Evolutionary conservation across 2,329 filamentous ascomycete species (phyloP).

Genomic region (Verticillium albo-atrum): DNA sequence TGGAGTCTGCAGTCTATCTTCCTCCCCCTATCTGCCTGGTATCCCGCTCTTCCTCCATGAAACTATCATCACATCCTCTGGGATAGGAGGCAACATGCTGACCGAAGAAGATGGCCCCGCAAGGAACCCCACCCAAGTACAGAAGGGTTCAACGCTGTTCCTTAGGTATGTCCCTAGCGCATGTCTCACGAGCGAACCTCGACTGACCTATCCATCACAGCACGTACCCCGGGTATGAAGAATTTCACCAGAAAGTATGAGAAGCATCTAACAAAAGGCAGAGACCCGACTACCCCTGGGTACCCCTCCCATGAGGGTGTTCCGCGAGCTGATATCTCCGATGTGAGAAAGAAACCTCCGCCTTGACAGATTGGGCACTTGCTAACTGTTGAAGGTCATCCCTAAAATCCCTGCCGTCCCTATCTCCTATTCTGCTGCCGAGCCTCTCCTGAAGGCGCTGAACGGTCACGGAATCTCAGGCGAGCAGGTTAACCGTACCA

Average conservation of each 20-base stretch:
- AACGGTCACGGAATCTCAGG: constrained; percentile 71
- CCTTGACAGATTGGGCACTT: neutral
- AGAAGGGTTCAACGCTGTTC: constrained; percentile 73
- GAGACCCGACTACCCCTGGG: constrained; percentile 76
- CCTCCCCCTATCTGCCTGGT: no score
- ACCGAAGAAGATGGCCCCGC: constrained; percentile 57
- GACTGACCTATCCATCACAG: neutral
- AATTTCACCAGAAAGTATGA: neutral
- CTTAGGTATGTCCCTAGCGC: neutral
- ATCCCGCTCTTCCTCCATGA: no score
- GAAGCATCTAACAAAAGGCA: constrained; percentile 18
- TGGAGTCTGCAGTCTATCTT: no score
- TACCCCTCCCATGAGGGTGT: constrained; percentile 73
- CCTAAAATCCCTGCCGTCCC: constrained; percentile 77
- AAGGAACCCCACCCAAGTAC: constrained; percentile 70
- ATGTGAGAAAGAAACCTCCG: neutral
- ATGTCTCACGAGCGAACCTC: neutral
- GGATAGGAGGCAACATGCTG: no score
- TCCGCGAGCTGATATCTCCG: constrained; percentile 57
- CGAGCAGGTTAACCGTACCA: constrained; percentile 55
- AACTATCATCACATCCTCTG: no score
- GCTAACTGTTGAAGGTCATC: constrained; percentile 38
- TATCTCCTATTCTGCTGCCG: constrained; percentile 71
- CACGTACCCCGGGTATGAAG: neutral
- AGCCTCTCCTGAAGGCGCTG: constrained; percentile 72